Conservation (phyloP, 768 basidiomycete species). For the Leccinellum rugosiceps region DNA sequence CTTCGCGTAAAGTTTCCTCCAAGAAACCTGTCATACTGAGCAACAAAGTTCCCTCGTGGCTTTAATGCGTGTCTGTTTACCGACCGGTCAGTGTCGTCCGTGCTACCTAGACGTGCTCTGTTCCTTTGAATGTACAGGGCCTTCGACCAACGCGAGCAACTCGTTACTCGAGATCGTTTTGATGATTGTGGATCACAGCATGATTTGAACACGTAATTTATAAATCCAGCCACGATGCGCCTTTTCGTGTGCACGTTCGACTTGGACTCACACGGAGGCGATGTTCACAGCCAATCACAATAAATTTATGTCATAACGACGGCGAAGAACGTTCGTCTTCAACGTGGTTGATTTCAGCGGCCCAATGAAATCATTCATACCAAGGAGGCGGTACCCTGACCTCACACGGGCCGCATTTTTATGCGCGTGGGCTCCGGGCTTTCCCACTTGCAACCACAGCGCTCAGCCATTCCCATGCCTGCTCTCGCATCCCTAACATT, state of each 20-base stretch:
- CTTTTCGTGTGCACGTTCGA: constrained; percentile 18
- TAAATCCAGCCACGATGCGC: neutral
- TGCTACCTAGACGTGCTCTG: neutral
- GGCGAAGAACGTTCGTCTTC: constrained; percentile 33
- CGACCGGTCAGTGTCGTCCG: constrained; percentile 2
- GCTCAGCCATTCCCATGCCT: constrained; percentile 14
- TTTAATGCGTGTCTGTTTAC: neutral
- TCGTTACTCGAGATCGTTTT: neutral
- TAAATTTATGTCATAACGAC: constrained; percentile 9
- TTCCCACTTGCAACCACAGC: neutral
- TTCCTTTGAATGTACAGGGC: constrained; percentile 2
- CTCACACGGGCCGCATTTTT: neutral
- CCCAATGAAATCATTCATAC: constrained; percentile 13
- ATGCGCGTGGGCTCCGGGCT: neutral
- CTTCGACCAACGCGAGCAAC: neutral
- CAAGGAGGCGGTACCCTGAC: neutral
- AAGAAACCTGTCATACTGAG: neutral
- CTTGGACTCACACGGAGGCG: neutral
- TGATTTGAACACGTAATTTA: neutral
- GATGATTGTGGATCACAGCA: neutral
- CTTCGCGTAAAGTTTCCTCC: neutral
- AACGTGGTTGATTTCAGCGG: constrained; percentile 15
- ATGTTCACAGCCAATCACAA: constrained; percentile 18
- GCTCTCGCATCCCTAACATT: constrained; percentile 8
- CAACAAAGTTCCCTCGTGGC: neutral